Percentiles rank a stretch among this genome's conserved stretches.
phyloP scores from a whole-genome alignment of 139 green algal genomes.

The Medakamo hakoo region DNA sequence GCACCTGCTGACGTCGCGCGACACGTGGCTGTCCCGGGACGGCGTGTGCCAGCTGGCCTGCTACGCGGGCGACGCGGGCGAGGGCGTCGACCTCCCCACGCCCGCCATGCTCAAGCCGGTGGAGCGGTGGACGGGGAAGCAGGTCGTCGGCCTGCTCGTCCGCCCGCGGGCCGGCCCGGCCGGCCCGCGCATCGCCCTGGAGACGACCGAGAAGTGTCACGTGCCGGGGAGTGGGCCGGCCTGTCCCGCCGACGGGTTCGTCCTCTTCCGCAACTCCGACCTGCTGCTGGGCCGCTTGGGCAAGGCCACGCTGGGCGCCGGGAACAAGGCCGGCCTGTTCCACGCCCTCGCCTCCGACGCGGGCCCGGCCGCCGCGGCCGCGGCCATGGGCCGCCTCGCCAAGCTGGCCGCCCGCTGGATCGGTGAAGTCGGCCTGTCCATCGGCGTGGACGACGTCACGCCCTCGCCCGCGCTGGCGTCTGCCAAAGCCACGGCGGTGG shows the following conservation, averaged over 20 bases:
- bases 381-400: constrained; percentile 77
- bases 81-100: constrained; percentile 42
- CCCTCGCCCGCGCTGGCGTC: constrained; percentile 35
- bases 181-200: constrained; percentile 44
- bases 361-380: constrained; percentile 23
- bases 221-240: neutral
- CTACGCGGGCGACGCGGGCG: constrained; percentile 44
- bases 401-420: constrained; percentile 83
- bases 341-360: constrained; percentile 57
- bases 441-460: constrained; percentile 93
- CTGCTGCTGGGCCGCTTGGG: constrained; percentile 80
- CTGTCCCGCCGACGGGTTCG: constrained; percentile 75
- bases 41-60: constrained; percentile 52
- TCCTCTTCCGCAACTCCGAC: constrained; percentile 79
- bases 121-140: constrained; percentile 97
- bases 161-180: constrained; percentile 28
- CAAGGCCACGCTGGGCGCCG: constrained; percentile 78
- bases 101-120: constrained; percentile 68
- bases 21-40: constrained; percentile 49
- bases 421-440: constrained; percentile 82
- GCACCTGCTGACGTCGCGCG: constrained; percentile 77
- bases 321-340: constrained; percentile 84
- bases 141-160: constrained; percentile 77
- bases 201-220: constrained; percentile 80
- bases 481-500: constrained; percentile 30